phyloP scores from a whole-genome alignment of 2,329 filamentous ascomycete species.

The Cladosporium sphaerospermum region DNA sequence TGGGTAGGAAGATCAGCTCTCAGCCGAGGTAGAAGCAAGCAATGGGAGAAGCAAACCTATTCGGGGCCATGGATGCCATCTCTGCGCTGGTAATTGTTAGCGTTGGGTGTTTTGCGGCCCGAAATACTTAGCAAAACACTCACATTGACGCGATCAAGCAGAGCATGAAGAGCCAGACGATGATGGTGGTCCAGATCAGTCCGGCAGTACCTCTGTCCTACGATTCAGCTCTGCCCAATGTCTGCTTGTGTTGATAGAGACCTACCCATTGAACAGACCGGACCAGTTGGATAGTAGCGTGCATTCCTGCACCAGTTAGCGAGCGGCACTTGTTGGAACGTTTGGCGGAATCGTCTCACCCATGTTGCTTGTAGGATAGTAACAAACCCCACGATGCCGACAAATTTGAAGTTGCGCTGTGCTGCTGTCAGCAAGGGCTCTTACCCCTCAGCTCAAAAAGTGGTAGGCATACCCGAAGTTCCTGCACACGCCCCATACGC shows the following conservation, averaged over 20 bases:
- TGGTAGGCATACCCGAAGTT: not conserved
- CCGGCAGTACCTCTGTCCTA: conserved; percentile 4
- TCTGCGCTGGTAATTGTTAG: not conserved
- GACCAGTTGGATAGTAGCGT: conserved; percentile 4
- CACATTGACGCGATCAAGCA: conserved; percentile 5
- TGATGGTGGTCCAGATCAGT: conserved; percentile 4
- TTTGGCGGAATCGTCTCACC: not conserved
- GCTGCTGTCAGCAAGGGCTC: not conserved
- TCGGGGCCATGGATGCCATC: conserved; percentile 10
- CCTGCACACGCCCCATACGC: conserved; percentile 13
- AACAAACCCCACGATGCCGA: conserved; percentile 5
- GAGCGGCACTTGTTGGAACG: not conserved
- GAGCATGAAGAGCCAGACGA: conserved; percentile 4
- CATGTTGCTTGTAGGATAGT: conserved; percentile 8
- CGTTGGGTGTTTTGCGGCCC: too few relatives aligned
- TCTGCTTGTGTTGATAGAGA: not conserved
- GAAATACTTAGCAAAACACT: not conserved
- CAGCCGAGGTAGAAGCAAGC: not conserved
- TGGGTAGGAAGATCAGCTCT: not conserved
- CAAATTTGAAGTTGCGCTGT: conserved; percentile 4
- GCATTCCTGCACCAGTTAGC: not conserved
- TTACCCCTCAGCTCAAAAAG: not conserved
- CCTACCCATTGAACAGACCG: conserved; percentile 1
- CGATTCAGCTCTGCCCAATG: not conserved
- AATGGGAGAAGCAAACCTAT: not conserved